These are phyloP conservation scores for Gastrolobium villosum DNA, from an alignment of 306 rosid species.

Conservation along the genomic window DNA sequence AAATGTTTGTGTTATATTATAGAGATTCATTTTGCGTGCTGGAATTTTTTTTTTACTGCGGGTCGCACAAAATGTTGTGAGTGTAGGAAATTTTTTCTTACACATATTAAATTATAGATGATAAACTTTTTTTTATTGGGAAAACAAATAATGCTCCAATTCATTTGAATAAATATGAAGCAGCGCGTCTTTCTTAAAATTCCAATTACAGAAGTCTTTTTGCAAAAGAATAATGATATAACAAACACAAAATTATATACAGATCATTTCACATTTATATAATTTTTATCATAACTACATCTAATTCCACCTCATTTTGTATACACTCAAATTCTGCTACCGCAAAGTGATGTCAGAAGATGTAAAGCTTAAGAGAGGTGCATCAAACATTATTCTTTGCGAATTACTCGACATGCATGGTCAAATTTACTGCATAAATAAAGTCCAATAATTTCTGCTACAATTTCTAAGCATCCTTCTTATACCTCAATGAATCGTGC, in stretches of 20 bases:
- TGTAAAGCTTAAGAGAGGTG: background rate
- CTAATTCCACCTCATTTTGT: background rate
- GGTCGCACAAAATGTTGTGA: no score
- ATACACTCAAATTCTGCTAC: background rate
- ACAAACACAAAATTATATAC: background rate
- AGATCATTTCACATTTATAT: background rate
- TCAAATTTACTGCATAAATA: background rate
- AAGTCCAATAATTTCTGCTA: background rate
- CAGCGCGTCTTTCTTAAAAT: background rate
- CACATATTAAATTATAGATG: no score
- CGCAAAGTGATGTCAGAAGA: background rate
- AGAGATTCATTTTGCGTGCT: no score
- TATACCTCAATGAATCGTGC: background rate
- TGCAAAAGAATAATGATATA: background rate
- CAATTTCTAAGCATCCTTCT: background rate
- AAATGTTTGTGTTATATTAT: no score
- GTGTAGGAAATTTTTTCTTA: no score
- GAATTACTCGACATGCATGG: background rate
- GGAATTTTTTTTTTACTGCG: no score
- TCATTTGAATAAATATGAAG: background rate
- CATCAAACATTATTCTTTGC: background rate
- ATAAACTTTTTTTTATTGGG: background rate
- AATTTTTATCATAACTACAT: background rate
- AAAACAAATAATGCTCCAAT: background rate
- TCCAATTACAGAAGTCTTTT: background rate